Evolutionary conservation across 2,329 filamentous ascomycete species (phyloP), one percentile per base, ranked within the genome.

Genomic region (Endoconidiophora polonica): DNA sequence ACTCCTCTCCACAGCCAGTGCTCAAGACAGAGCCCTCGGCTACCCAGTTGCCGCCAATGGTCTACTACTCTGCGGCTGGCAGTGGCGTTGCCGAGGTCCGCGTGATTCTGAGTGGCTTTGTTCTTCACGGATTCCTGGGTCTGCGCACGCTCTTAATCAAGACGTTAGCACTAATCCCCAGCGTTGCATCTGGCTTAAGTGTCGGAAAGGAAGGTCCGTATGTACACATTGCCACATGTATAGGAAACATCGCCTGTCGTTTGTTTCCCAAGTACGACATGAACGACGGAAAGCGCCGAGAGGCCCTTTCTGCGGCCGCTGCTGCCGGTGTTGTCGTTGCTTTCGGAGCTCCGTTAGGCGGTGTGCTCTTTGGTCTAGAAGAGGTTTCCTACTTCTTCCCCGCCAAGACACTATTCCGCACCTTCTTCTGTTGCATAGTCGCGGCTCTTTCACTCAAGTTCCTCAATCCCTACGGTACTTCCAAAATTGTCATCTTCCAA

Each of bases 381-480:
- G 91, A 96, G 71, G 88, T 96, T 55, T 79, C 85, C 57, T 96
- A 96, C 64, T 96, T 96, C 65, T 96, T 96, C 62, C 90, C 91
- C 0, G 86, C 90, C 4, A 96, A 98, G 67, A 96, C 90, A 0
- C 74, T 98, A 6, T 98, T 98, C 68, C 74, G 91, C 48, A 96
- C 91, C 0, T 98, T 98, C 65, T 96, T 96, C 66, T 96, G 90
- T 68, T 96, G 90, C 64, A 96, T 96, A 58, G 81, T 83, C 29
- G 88, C 91, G 1, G 87, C 91, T 0, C 66, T 98, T 33, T 90
- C 88, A 1, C 70, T 98, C 57, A 95, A 95, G 60, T 95, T 95
- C 57, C 70, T 96, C 37, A 93, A 98, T 58, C 91, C 91, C 0
- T 98, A 96, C 58, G 90, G 90, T 26, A 96, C 88, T 0, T 80